A percentile compares a stretch with the other conserved stretches of the same genome.
Evolutionary conservation across 805 yeast species (phyloP).

Genomic region (Candida piceae): DNA sequence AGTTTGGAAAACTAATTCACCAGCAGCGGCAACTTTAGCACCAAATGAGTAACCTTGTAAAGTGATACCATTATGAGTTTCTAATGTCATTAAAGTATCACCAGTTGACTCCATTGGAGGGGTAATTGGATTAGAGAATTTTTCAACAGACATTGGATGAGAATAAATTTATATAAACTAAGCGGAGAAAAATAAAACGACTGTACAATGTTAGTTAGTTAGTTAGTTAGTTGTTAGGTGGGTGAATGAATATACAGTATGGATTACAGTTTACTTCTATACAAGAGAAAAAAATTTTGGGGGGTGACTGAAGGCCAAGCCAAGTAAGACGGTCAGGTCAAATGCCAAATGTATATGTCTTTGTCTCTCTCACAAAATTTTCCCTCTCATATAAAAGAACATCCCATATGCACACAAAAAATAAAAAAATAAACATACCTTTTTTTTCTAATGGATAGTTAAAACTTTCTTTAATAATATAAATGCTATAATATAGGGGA

Average conservation of each 20-base stretch:
- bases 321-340: too few relatives aligned
- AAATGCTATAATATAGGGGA: slow-evolving; percentile 4
- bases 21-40: slow-evolving; percentile 82
- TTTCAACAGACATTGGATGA: slow-evolving; percentile 30
- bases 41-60: slow-evolving; percentile 97
- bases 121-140: slow-evolving; percentile 75
- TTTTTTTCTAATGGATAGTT: not conserved
- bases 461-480: not conserved
- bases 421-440: not conserved
- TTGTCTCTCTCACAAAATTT: not conserved
- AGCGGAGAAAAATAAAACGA: not conserved
- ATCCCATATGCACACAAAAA: not conserved
- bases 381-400: not conserved
- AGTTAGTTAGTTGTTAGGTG: too few relatives aligned
- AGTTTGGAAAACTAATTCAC: slow-evolving; percentile 98
- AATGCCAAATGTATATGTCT: not conserved
- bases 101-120: slow-evolving; percentile 85
- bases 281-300: too few relatives aligned
- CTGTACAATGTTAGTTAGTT: too few relatives aligned
- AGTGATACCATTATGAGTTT: slow-evolving; percentile 78
- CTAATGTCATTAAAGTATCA: slow-evolving; percentile 80
- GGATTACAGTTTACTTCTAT: too few relatives aligned
- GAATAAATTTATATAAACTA: slow-evolving; percentile 2
- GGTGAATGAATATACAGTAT: too few relatives aligned
- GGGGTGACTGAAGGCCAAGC: too few relatives aligned